Evolutionary conservation across 1,284 basidiomycete species (phyloP), one percentile per base, ranked within the genome.

Genomic region (Retiboletus fuscus): DNA sequence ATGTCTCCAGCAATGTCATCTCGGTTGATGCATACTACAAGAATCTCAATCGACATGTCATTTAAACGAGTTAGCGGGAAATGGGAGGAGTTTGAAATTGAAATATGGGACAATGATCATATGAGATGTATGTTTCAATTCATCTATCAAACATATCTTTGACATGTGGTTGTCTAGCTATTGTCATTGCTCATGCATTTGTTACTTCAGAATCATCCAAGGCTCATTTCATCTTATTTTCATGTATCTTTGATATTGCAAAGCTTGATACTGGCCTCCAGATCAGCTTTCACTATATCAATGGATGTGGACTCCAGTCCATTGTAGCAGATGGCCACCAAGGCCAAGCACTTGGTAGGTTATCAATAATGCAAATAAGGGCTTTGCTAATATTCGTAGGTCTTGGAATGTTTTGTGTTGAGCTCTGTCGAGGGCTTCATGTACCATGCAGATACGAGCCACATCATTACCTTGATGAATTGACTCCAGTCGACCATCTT

Each of bases 11-110:
- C 1, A 0, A 74, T 74, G 73, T 73, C 44, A 39, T 26, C 12
- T 1, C 61, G 28, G 3, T 6, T 70, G 0, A 12, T 73, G 5
- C 64, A 58, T 18, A 61, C 51, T 12, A 68, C 26, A 15, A 1
- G 11, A 0, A 8, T 74, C 1, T 75, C 28, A 2, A 74, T 74
- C 11, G 30, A 74, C 24, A 74, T 58, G 28, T 74, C 49, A 34
- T 77, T 69, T 57, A 73, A 73, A 7, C 15, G 4, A 47, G 66
- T 73, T 3, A 43, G 11, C 43, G 34, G 67, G 3, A 46, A 68
- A 62, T 73, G 64, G 68, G 2, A 74, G 18, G 73, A 70, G 13
- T 74, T 74, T 13, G 47, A 49, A 24, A 16, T 24, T 11, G 47
- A 49, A n/a, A 11, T 3, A 5, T 49, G 47, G 47, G 47, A 49